Evolutionary conservation across 306 rosid species (phyloP).

Genomic region (Casuarina cunninghamiana): DNA sequence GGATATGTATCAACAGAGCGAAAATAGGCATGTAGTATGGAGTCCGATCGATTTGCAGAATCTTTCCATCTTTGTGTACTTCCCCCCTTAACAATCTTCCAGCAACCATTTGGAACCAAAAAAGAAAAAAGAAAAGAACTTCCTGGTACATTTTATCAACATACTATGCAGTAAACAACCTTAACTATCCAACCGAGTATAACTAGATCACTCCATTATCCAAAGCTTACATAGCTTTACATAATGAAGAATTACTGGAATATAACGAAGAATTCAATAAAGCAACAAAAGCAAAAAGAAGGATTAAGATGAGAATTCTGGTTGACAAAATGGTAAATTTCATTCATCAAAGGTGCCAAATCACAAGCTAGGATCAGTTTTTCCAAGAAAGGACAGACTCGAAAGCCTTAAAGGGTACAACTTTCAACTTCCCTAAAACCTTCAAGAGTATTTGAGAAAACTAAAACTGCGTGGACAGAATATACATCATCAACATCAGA

Average conservation of each 20-base stretch:
- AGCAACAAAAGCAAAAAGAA: constrained; percentile 19
- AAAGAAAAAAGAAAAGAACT: no score
- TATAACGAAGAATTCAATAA: constrained; percentile 27
- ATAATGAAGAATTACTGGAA: not conserved
- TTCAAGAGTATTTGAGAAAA: constrained; percentile 45
- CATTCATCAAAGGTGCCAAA: constrained; percentile 33
- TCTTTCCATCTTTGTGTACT: not conserved
- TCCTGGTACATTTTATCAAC: not conserved
- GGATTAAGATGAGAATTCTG: constrained; percentile 24
- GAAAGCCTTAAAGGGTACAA: constrained; percentile 63
- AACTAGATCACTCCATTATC: constrained; percentile 8
- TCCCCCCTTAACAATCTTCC: no score
- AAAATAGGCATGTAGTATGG: not conserved
- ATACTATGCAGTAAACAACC: not conserved
- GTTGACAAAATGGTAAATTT: constrained; percentile 39
- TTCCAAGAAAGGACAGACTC: constrained; percentile 31
- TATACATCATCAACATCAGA: constrained; percentile 51
- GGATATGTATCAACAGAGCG: not conserved
- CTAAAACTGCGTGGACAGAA: constrained; percentile 56
- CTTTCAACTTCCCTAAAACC: constrained; percentile 44
- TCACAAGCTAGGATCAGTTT: constrained; percentile 34
- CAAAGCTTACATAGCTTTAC: not conserved
- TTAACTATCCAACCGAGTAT: constrained; percentile 1
- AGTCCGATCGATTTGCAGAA: not conserved
- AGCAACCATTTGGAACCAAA: no score